Evolutionary conservation across 202 grass and related monocot genomes (phyloP).

Genomic region (Brachypodium distachyon): DNA sequence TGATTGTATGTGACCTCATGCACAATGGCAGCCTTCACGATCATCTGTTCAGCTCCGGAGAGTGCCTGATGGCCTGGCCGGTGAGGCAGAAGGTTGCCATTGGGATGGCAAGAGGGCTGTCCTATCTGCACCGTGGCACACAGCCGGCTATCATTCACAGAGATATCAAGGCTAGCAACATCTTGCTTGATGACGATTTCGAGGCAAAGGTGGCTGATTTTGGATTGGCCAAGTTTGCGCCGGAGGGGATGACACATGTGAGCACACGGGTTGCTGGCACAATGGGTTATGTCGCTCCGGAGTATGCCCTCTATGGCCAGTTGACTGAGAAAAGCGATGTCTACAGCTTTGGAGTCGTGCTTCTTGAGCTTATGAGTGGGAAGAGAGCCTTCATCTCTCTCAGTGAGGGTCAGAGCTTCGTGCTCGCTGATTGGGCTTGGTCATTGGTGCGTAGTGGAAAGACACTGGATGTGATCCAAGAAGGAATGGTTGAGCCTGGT

Average conservation of each 20-base stretch:
- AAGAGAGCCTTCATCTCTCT: slow-evolving; percentile 70
- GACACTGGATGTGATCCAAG: slow-evolving; percentile 67
- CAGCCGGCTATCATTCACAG: slow-evolving; percentile 91
- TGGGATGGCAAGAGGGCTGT: slow-evolving; percentile 66
- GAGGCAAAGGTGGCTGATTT: slow-evolving; percentile 92
- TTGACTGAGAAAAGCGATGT: slow-evolving; percentile 97
- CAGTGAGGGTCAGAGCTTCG: slow-evolving; percentile 67
- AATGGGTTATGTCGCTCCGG: slow-evolving; percentile 80
- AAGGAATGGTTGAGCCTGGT: slow-evolving; percentile 67
- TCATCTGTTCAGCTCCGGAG: slow-evolving; percentile 45
- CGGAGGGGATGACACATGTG: slow-evolving; percentile 87
- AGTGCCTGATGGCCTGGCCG: slow-evolving; percentile 51
- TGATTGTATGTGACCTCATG: slow-evolving; percentile 89
- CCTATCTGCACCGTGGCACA: slow-evolving; percentile 57
- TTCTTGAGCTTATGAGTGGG: slow-evolving; percentile 90
- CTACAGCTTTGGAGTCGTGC: slow-evolving; percentile 78
- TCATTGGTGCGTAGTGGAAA: slow-evolving; percentile 53
- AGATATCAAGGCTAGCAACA: slow-evolving; percentile 92
- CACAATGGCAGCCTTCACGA: slow-evolving; percentile 92
- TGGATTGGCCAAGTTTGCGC: slow-evolving; percentile 89
- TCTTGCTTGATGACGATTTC: slow-evolving; percentile 75
- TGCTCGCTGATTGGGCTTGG: slow-evolving; percentile 91
- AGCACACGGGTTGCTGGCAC: slow-evolving; percentile 90
- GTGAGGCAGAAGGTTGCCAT: slow-evolving; percentile 72
- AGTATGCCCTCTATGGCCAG: slow-evolving; percentile 88